Evolutionary conservation across 208 protist genomes (phyloP).

Genomic region (Leishmania arabica): DNA sequence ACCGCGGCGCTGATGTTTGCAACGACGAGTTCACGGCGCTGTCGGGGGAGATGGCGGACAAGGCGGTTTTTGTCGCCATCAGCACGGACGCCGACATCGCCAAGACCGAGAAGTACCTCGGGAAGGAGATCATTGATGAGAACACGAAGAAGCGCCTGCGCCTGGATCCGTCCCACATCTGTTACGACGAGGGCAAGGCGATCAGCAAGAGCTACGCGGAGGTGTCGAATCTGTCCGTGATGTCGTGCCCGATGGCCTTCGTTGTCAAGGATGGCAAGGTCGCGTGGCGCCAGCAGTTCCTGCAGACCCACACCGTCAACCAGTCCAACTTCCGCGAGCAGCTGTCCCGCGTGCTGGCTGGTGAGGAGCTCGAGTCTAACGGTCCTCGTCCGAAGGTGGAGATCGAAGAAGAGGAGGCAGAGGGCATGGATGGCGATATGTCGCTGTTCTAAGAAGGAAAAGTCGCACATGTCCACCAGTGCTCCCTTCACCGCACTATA

Average conservation of each 20-base stretch:
- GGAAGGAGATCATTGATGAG: constrained; percentile 85
- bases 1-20: constrained; percentile 86
- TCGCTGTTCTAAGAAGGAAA: constrained; percentile 76
- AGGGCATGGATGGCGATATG: constrained; percentile 90
- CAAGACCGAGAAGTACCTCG: constrained; percentile 92
- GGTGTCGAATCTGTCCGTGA: constrained; percentile 77
- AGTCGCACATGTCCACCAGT: not conserved
- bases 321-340: constrained; percentile 92
- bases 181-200: constrained; percentile 87
- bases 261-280: constrained; percentile 85
- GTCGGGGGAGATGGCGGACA: constrained; percentile 71
- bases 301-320: constrained; percentile 83
- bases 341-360: constrained; percentile 77
- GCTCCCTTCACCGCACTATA: not conserved
- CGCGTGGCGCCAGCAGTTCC: constrained; percentile 91
- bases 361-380: constrained; percentile 82
- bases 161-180: constrained; percentile 72
- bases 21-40: constrained; percentile 92
- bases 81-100: constrained; percentile 88
- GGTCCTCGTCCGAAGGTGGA: constrained; percentile 82
- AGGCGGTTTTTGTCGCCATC: constrained; percentile 84
- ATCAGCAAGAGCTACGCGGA: constrained; percentile 78
- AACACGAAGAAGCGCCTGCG: constrained; percentile 91
- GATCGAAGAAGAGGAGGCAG: constrained; percentile 89
- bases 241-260: constrained; percentile 92